phyloP scores from a whole-genome alignment of 441 rosid genomes.

The Arabidopsis hybrid region DNA sequence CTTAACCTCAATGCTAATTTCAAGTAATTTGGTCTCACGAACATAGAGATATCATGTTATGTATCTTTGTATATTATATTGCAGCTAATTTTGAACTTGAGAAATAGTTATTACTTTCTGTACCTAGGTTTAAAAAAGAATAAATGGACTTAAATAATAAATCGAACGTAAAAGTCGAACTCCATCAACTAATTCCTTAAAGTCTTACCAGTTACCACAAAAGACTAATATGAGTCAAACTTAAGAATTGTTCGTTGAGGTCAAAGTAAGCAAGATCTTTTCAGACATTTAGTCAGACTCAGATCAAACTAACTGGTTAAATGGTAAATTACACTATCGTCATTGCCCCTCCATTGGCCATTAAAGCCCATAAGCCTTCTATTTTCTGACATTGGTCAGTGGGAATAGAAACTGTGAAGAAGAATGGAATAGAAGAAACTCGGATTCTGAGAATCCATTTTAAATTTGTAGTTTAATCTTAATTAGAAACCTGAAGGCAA shows the following conservation, averaged over 20 bases:
- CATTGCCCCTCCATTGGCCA: slow-evolving; percentile 17
- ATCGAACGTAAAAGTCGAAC: slow-evolving; percentile 14
- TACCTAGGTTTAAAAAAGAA: neutral
- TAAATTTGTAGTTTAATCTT: slow-evolving; percentile 45
- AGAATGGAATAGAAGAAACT: slow-evolving; percentile 98
- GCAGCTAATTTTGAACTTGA: neutral
- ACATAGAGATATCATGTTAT: neutral
- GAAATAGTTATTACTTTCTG: slow-evolving; percentile 15
- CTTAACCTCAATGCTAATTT: neutral
- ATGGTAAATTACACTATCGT: neutral
- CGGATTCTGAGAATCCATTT: slow-evolving; percentile 52
- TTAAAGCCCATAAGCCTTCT: slow-evolving; percentile 15
- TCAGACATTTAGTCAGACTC: neutral
- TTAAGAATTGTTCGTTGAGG: slow-evolving; percentile 28
- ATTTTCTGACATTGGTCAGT: slow-evolving; percentile 73
- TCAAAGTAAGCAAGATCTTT: slow-evolving; percentile 32
- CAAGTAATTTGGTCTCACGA: neutral
- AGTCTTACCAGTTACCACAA: slow-evolving; percentile 13
- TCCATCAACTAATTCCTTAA: slow-evolving; percentile 29
- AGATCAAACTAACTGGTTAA: slow-evolving; percentile 17
- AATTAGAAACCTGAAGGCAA: slow-evolving; percentile 36
- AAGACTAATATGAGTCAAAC: slow-evolving; percentile 36
- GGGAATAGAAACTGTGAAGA: slow-evolving; percentile 81
- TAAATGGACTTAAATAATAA: neutral
- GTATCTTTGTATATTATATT: neutral